Conservation (phyloP, 2,329 filamentous ascomycete genomes). For the Hypoxylon sp. region DNA sequence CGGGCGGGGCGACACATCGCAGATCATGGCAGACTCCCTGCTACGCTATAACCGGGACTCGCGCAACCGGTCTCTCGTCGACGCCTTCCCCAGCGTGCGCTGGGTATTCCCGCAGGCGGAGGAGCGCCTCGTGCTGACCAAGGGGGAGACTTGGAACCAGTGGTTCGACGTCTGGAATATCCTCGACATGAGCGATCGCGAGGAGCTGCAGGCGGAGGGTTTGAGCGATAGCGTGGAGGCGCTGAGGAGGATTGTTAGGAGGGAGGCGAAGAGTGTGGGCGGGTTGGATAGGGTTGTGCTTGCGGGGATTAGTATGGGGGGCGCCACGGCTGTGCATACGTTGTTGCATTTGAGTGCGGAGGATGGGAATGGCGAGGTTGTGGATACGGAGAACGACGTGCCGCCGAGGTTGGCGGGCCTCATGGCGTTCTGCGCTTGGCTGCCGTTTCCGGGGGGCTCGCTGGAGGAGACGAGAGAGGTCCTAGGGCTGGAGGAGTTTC, state of each 20-base stretch:
- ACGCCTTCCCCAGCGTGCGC: slow-evolving; percentile 61
- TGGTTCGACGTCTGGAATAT: slow-evolving; percentile 69
- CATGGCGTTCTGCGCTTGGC: slow-evolving; percentile 44
- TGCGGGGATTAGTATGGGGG: slow-evolving; percentile 64
- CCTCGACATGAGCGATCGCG: slow-evolving; percentile 57
- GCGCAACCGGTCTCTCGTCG: slow-evolving; percentile 54
- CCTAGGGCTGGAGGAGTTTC: slow-evolving; percentile 49
- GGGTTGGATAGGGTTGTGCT: slow-evolving; percentile 60
- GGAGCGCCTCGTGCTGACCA: slow-evolving; percentile 48
- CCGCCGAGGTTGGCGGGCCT: slow-evolving; percentile 42
- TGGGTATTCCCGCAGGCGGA: slow-evolving; percentile 67
- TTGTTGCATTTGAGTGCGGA: slow-evolving; percentile 42
- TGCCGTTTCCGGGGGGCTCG: slow-evolving; percentile 49
- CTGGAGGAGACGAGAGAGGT: slow-evolving; percentile 52
- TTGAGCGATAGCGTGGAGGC: slow-evolving; percentile 57
- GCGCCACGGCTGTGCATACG: slow-evolving; percentile 56
- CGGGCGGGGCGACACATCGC: slow-evolving; percentile 60
- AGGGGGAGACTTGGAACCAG: slow-evolving; percentile 55
- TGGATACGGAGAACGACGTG: slow-evolving; percentile 28
- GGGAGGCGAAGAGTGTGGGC: slow-evolving; percentile 57
- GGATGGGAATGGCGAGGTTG: slow-evolving; percentile 31
- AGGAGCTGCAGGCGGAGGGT: slow-evolving; percentile 61
- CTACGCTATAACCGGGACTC: slow-evolving; percentile 53
- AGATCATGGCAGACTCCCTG: slow-evolving; percentile 55
- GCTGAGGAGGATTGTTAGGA: slow-evolving; percentile 54